A percentile compares a stretch with the other conserved stretches of the same genome.
Evolutionary conservation across 2,329 filamentous ascomycete species (phyloP).

Genomic region (Penicillium nordicum): DNA sequence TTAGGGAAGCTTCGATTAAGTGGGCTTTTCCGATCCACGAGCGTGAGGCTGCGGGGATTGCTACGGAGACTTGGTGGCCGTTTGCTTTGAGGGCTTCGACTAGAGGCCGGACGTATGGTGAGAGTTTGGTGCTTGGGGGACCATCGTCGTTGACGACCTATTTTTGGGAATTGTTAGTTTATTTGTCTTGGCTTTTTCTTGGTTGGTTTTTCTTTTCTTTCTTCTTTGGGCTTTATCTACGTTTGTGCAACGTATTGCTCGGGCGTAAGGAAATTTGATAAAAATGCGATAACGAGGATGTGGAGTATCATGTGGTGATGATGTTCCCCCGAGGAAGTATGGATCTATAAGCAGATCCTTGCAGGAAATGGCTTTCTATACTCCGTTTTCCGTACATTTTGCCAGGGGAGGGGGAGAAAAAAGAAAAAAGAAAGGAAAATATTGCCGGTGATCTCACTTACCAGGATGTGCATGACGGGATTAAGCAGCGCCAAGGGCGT

Average conservation of each 20-base stretch:
- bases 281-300: not conserved
- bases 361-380: not conserved
- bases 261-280: constrained; percentile 3
- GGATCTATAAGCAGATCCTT: not conserved
- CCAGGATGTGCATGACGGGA: constrained; percentile 46
- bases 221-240: not conserved
- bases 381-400: not conserved
- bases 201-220: not conserved
- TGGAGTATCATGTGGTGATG: not conserved
- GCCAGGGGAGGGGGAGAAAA: not conserved
- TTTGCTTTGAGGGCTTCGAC: constrained; percentile 64
- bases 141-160: constrained; percentile 67
- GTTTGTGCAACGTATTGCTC: not conserved
- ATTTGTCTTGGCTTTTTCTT: not conserved
- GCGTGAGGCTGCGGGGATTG: constrained; percentile 79
- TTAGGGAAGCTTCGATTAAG: constrained; percentile 79
- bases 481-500: constrained; percentile 11
- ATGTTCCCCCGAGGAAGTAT: not conserved
- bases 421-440: not conserved
- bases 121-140: constrained; percentile 67
- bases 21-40: constrained; percentile 97
- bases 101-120: constrained; percentile 70
- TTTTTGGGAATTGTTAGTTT: constrained; percentile 1
- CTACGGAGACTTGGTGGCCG: constrained; percentile 80
- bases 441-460: constrained; percentile 28